phyloP scores from a whole-genome alignment of 305 asterid genomes.

The Fraxinus paxiana region DNA sequence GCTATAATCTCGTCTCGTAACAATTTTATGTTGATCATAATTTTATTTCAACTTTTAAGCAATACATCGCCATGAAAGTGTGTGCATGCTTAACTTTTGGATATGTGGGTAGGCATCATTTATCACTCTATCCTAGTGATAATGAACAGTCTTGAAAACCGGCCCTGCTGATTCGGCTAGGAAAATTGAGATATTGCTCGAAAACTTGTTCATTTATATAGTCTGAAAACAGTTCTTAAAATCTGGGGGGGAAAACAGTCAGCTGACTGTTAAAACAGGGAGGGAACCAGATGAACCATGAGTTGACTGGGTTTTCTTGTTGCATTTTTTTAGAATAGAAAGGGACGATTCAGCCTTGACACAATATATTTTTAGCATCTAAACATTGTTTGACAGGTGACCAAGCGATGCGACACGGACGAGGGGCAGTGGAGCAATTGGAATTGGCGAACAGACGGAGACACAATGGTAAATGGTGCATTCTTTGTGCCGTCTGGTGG shows the following conservation, averaged over 20 bases:
- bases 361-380: neutral
- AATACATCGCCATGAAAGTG: neutral
- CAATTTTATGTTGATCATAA: neutral
- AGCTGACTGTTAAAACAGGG: neutral
- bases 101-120: neutral
- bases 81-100: neutral
- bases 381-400: slow-evolving; percentile 36
- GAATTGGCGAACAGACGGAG: slow-evolving; percentile 79
- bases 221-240: neutral
- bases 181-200: neutral
- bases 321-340: neutral
- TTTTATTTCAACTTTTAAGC: neutral
- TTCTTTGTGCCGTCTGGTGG: slow-evolving; percentile 69
- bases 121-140: neutral
- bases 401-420: slow-evolving; percentile 48
- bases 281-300: neutral
- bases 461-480: slow-evolving; percentile 62
- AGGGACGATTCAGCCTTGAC: neutral
- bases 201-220: neutral
- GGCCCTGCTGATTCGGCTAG: neutral
- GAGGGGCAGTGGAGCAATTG: slow-evolving; percentile 60
- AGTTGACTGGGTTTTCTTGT: neutral
- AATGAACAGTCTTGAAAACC: neutral
- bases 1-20: neutral
- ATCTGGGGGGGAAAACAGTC: neutral